Base-by-base conservation (phyloP, 768 basidiomycete species). In the Gloeostereum incarnatum region DNA sequence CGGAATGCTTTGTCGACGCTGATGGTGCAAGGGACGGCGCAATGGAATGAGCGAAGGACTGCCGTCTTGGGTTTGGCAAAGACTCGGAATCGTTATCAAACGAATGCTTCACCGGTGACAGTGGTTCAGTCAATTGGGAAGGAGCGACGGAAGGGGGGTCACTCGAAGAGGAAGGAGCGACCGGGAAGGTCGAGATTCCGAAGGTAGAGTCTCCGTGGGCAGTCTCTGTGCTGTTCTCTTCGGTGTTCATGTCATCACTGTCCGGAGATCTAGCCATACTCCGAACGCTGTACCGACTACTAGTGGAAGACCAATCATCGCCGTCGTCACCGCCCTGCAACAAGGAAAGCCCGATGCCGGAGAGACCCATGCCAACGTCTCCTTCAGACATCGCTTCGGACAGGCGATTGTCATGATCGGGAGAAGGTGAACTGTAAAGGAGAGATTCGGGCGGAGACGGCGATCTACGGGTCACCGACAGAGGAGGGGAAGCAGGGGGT, bases 321-420 rank as follows among this genome's bases (percentile, higher is more conserved):
- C 54, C 59, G 10, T 52, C 55, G 1, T 55, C 65, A 9, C 49
- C 58, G 2, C 61, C 67, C 45, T 75, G 73, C 37, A 87, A 57
- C 38, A 86, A 56, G 2, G 77, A 77, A 23, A 85, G 56, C 1
- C 84, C 84, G 25, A 87, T 86, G n/a, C n/a, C n/a, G 2, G 77
- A 77, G 23, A 85, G 56, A 1, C 84, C 84, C 25, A 87, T 86
- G 0, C 78, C 84, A 1, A 71, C 61, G 35, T 75, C 72, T 3
- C 74, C 80, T 41, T 81, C 80, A 2, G 73, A 73, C 38, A 63
- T 44, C 5, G 54, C 63, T 3, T 60, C 46, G 19, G 62, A 69
- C 9, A 58, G 45, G 18, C 64, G 54, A 34, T 41, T 20, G 19
- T 34, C 16, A 20, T 34, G 33, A 3, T 13, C 13, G 5, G 29